phyloP scores from a whole-genome alignment of 1,139 yeast genomes.

The Kazachstania sp. region DNA sequence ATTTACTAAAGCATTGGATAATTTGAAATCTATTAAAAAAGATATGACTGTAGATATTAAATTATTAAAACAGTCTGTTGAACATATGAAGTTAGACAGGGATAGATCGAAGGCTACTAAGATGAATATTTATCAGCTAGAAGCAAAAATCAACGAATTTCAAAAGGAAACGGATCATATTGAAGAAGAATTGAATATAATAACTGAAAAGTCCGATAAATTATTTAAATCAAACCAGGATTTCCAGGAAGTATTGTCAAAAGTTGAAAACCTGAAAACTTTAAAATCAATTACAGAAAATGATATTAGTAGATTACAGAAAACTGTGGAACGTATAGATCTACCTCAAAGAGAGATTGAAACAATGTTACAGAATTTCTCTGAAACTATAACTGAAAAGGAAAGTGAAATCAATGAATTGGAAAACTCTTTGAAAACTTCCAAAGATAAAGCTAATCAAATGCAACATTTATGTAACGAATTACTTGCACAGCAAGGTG shows the following conservation, averaged over 20 bases:
- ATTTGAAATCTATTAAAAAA: constrained; percentile 64
- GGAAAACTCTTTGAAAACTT: constrained; percentile 11
- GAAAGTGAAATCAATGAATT: constrained; percentile 26
- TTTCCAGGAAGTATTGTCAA: constrained; percentile 64
- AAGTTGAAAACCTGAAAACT: constrained; percentile 49
- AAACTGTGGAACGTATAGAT: constrained; percentile 41
- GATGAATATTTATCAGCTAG: constrained; percentile 40
- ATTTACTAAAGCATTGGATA: constrained; percentile 83
- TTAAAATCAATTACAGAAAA: constrained; percentile 39
- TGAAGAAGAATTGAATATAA: constrained; percentile 41
- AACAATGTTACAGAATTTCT: constrained; percentile 47
- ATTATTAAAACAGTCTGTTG: constrained; percentile 67
- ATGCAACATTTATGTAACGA: constrained; percentile 33
- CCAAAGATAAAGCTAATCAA: constrained; percentile 16
- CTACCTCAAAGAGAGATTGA: constrained; percentile 44
- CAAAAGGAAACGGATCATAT: constrained; percentile 44
- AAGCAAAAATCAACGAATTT: constrained; percentile 38
- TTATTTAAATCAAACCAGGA: constrained; percentile 74
- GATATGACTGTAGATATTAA: constrained; percentile 71
- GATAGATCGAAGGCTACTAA: constrained; percentile 58
- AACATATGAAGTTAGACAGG: constrained; percentile 64
- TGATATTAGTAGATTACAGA: constrained; percentile 42
- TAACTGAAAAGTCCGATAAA: constrained; percentile 51
- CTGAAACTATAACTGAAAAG: constrained; percentile 37
- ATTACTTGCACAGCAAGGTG: constrained; percentile 48